Base-by-base conservation (phyloP, 2,329 filamentous ascomycete species). In the Colletotrichum phormii region DNA sequence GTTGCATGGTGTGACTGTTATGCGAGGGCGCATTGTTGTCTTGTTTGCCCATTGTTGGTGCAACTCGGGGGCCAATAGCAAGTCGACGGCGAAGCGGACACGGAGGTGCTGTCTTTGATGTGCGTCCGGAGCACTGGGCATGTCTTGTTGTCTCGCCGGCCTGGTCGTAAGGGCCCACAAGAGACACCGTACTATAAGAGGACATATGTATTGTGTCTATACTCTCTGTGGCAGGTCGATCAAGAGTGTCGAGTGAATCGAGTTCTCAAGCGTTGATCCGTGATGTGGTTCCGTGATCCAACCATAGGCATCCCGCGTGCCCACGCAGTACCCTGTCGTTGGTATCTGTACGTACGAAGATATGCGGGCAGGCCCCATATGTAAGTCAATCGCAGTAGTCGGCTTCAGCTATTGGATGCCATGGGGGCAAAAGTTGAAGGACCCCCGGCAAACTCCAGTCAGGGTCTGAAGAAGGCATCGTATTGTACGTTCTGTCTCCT, bases 311-410 rank as follows among this genome's bases (percentile, higher is more conserved):
- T 69, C 42, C 33, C 42, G 53, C 53, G 60, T 65, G 60, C n/a
- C 24, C 54, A 35, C 49, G 42, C 46, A 29, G 54, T 66, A 65
- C 70, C 70, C 70, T 72, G 60, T 37, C 60, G 42, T 55, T 64
- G 53, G 60, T 64, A 54, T 46, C 54, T 61, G 35, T 64, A 60
- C 70, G 67, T 70, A 70, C 54, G 42, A 72, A 57, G 35, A 65
- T 61, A 72, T 70, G 60, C 70, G 55, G 66, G 66, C 66, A 35
- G 53, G 61, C 33, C 51, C 54, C 66, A 60, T 70, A 70, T 72
- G 70, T 70, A 70, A 72, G 66, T 70, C 46, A 70, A 29, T 70
- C 61, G 70, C 66, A 72, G 70, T 65, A 72, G 70, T 51, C 46
- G 35, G 29, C 55, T 37, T 22, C 54, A 54, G 29, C 67, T 42